phyloP scores from a whole-genome alignment of 2,329 filamentous ascomycete species.

The Ascochyta rabiei region DNA sequence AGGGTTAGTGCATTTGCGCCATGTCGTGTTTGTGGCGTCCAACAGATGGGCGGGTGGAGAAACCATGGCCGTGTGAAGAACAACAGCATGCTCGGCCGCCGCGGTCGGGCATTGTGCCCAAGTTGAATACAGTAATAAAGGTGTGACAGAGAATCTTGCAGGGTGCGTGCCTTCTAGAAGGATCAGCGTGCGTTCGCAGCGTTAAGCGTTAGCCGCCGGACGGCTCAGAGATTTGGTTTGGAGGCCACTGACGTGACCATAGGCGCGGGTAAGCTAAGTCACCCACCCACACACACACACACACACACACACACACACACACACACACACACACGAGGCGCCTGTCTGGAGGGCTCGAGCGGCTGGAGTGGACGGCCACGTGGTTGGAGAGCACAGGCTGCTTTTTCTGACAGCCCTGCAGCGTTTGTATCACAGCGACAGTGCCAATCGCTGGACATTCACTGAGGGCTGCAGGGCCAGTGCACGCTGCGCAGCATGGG shows the following conservation, averaged over 20 bases:
- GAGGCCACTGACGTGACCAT: conserved; percentile 7
- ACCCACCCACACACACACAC: too few species aligned
- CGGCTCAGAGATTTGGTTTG: conserved; percentile 8
- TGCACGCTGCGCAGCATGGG: not conserved
- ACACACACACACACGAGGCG: too few species aligned
- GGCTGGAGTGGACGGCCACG: not conserved
- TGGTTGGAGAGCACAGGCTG: not conserved
- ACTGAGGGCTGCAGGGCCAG: conserved; percentile 13
- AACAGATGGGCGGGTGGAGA: not conserved
- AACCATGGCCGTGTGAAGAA: not conserved
- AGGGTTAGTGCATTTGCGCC: conserved; percentile 14
- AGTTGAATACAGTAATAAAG: not conserved
- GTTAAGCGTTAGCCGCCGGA: conserved; percentile 17
- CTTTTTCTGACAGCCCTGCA: conserved; percentile 1
- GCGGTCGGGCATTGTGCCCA: not conserved
- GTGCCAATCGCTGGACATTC: conserved; percentile 6
- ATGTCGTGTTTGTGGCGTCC: conserved; percentile 15
- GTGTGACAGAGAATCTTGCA: too few species aligned
- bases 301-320: too few species aligned
- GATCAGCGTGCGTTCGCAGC: conserved; percentile 19
- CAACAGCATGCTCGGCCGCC: not conserved
- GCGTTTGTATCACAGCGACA: conserved; percentile 6
- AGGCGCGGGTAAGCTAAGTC: conserved; percentile 1
- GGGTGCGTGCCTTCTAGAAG: conserved; percentile 12
- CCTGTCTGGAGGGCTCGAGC: not conserved